Base-by-base conservation (phyloP, 1,284 basidiomycete genomes). In the Psilocybe mexicana region DNA sequence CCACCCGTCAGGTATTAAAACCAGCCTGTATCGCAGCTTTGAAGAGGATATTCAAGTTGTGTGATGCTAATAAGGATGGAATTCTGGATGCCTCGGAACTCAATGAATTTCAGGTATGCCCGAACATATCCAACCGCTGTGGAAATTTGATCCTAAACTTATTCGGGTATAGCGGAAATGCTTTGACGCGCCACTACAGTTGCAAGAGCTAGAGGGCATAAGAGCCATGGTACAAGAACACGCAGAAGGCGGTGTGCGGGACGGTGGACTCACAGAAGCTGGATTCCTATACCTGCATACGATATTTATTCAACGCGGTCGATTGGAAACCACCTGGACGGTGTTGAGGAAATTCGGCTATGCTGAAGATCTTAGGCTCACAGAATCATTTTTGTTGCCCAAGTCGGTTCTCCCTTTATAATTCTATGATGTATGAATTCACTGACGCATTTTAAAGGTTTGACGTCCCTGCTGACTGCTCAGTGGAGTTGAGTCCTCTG, bases 321-420 rank as follows among this genome's bases (percentile, higher is more conserved):
- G 97, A 45, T 82, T 98, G 63, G 96, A 99, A 74, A 99, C 97
- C 26, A 98, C 96, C 1, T 99, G 96, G 96, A 96, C 94, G 2
- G 95, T 98, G 2, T 77, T 99, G 62, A 81, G 95, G 60, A 93
- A 90, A 67, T 98, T 98, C 72, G 96, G 96, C 1, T 99, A 99
- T 70, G 96, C 92, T 43, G 95, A 97, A 71, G 94, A 98, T 70
- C 74, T 99, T 61, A 87, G 88, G 64, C 77, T 99, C 57, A 89
- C 88, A n/a, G 95, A 97, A 70, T 81, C 83, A 12, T 96, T 95
- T 73, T 75, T 97, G 54, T 82, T 83, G 60, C 95, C 95, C 23
- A 94, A 90, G 93, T 94, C 57, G 49, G 75, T 70, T 49, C 23
- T 44, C 23, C 11, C 28, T 30, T 23, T 44, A 2, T 7, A 14